These are phyloP conservation scores for Pythium phragmitis DNA, from an alignment of 352 stramenopile species.

Conservation along the genomic window DNA sequence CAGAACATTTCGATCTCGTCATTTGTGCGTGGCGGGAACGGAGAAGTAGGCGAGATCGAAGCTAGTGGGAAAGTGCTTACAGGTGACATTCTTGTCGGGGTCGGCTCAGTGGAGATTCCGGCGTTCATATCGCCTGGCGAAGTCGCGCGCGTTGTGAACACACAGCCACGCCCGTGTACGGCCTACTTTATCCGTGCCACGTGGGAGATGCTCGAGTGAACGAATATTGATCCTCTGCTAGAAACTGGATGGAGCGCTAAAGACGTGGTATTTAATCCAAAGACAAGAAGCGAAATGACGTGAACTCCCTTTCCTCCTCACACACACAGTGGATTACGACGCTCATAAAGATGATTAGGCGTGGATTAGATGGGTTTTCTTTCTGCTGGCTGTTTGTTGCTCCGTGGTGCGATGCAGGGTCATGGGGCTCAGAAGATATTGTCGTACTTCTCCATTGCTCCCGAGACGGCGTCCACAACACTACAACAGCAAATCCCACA, in stretches of 20 bases:
- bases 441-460: constrained; percentile 87
- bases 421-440: constrained; percentile 61
- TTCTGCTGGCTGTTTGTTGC: neutral
- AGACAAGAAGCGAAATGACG: constrained; percentile 1
- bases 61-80: constrained; percentile 61
- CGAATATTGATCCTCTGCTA: neutral
- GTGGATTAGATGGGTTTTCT: neutral
- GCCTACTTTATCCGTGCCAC: constrained; percentile 64
- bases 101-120: constrained; percentile 38
- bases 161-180: constrained; percentile 40
- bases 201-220: constrained; percentile 53
- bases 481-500: constrained; percentile 23
- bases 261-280: constrained; percentile 19
- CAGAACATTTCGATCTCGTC: constrained; percentile 57
- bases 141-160: constrained; percentile 48
- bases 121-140: constrained; percentile 35
- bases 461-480: constrained; percentile 83
- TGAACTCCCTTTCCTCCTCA: neutral
- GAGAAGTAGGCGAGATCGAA: constrained; percentile 62
- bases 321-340: neutral
- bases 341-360: too few species aligned
- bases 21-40: constrained; percentile 50
- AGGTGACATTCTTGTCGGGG: constrained; percentile 60
- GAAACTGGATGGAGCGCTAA: neutral
- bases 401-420: neutral